Base-by-base conservation (phyloP, 257 asterid genomes). In the Nicotiana sylvestris region DNA sequence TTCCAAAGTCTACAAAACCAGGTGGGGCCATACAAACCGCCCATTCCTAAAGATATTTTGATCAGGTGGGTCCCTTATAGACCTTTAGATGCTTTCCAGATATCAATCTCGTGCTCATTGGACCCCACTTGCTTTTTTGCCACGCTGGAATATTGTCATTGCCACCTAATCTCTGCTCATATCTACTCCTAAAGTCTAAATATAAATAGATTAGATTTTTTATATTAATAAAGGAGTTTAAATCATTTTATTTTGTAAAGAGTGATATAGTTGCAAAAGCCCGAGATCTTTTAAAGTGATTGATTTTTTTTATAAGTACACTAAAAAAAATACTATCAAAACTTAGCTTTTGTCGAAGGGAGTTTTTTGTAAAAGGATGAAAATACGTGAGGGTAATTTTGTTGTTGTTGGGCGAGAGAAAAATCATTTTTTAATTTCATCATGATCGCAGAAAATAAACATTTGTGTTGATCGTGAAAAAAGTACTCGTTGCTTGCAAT, bases 71-170 rank as follows among this genome's bases (percentile, higher is more conserved):
- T 56, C 89, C 92, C 85, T 1, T 3, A 2, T 1, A 3, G 60
- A 32, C 16, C 17, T n/a, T 74, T 4, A 70, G 80, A 82, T 83
- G 82, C 89, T 85, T 87, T 88, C 84, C 80, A 79, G 69, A 62
- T 58, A 67, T 66, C 62, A 82, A 56, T 58, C 92, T 79, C 87
- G 87, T 89, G 89, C 82, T 51, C 64, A 1, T 2, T 30, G 89
- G 92, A 86, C 1, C 90, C 92, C 85, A 83, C 86, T 27, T 74
- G 76, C 72, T 27, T 84, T 83, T 69, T 32, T 79, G 81, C 91
- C 95, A 91, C 86, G 92, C 83, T 83, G 92, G 92, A 88, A 86
- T 86, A 33, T 65, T 76, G 88, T 90, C 91, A 90, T 81, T 77
- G n/a, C 81, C 88, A 57, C 84, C 39, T 46, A 17, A 30, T 84